Base-by-base conservation (phyloP, 352 stramenopile genomes). In the Thraustochytrium striatum region DNA sequence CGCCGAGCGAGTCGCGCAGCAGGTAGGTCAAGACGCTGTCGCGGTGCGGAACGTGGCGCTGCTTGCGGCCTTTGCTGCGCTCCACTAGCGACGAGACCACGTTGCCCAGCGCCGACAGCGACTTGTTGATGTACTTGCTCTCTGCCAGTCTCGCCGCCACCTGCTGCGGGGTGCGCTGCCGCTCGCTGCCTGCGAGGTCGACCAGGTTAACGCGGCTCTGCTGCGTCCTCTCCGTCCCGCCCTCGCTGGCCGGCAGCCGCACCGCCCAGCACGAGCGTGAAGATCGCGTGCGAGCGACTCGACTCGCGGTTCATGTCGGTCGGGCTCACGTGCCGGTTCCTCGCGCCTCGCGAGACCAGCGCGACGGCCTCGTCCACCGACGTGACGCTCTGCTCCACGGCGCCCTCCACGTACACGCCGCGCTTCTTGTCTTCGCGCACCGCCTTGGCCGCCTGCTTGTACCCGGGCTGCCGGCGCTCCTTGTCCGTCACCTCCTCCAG, bases 251-350 rank as follows among this genome's bases (percentile, higher is more conserved):
- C n/a, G n/a, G n/a, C n/a, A n/a, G n/a, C n/a, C n/a, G n/a, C n/a
- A n/a, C n/a, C n/a, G n/a, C n/a, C 88, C 52, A 98, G 70, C 69
- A 93, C 89, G 21, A 98, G 86, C 13, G 93, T 97, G 79, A 98
- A 98, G n/a, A 99, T 93, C 2, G 94, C 94, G 82, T 99, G 94
- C 0, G 92, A 98, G 11, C 95, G 87, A 75, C 92, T 98, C 44
- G 90, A 97, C 80, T 95, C 94, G 38, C 90, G 85, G 85, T 99
- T 99, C 95, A 99, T 98, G 36, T 97, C 87, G 0, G 95, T 99
- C 1, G 91, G 90, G 3, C 90, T 94, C 61, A 97, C 96, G 35
- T 94, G 96, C 19, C 95, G 88, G 38, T 91, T 39, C 35, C 39
- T 32, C 5, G 65, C 47, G 30, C 65, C 65, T 1, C 79, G 81